A percentile compares a stretch with the other conserved stretches of the same genome.
Evolutionary conservation across 2,329 filamentous ascomycete genomes (phyloP).

Genomic region (Talaromyces sp.): DNA sequence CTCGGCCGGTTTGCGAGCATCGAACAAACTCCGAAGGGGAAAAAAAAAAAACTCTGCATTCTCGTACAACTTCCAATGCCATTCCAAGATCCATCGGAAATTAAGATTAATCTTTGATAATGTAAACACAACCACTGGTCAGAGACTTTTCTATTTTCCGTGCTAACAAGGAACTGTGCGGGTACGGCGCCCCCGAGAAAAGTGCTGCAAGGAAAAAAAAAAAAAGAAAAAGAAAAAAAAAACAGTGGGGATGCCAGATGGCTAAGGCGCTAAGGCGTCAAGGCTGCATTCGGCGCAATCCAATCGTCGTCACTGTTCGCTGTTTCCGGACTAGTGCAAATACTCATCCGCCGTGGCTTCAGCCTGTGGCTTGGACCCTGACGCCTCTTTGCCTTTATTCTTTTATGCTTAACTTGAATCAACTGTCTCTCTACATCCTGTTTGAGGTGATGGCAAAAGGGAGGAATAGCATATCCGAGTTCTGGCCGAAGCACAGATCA

Average conservation of each 20-base stretch:
- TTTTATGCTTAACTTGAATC: not conserved
- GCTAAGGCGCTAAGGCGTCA: not conserved
- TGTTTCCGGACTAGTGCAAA: not conserved
- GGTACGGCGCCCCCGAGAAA: constrained; percentile 9
- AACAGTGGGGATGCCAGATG: constrained; percentile 5
- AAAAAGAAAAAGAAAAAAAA: too few relatives aligned
- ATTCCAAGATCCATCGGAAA: not conserved
- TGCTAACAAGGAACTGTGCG: not conserved
- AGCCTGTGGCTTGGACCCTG: not conserved
- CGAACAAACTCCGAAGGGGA: not conserved
- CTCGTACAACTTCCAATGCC: not conserved
- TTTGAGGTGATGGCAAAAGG: not conserved
- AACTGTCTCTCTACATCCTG: not conserved
- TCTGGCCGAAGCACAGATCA: not conserved
- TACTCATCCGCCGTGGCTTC: not conserved
- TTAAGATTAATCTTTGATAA: not conserved
- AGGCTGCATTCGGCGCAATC: constrained; percentile 1
- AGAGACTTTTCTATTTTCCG: not conserved
- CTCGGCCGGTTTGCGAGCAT: not conserved
- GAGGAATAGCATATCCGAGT: not conserved
- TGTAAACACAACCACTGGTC: not conserved
- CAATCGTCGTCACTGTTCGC: not conserved
- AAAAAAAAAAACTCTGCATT: constrained; percentile 2
- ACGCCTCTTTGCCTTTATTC: not conserved
- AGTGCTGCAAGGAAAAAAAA: not conserved